Evolutionary conservation across 352 stramenopile genomes (phyloP), one percentile per base, ranked within the genome.

Genomic region (Phytophthora pini): DNA sequence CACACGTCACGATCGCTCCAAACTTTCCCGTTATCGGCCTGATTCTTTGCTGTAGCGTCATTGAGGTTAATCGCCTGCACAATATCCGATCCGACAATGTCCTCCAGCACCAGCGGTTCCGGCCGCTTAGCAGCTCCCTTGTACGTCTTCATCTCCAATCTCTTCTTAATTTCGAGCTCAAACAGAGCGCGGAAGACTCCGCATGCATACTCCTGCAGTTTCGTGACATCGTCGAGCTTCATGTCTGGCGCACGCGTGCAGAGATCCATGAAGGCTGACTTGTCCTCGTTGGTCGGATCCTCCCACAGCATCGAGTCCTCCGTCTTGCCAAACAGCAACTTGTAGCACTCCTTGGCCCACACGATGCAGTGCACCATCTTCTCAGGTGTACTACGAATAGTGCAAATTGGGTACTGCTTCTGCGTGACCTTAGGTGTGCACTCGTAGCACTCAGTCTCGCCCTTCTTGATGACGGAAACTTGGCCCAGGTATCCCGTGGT

Each of bases 331-430:
- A 96, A 96, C 2, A 96, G 67, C 45, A 96, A 70, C 68, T 96
- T 96, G 73, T 93, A 96, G 68, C 84, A 96, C 67, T 96, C 88
- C 51, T 96, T 96, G 38, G 96, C 97, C 98, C 98, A 99, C 27
- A 99, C 98, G 65, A 99, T 99, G 76, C 97, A 99, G 80, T 99
- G 98, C 27, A 99, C 98, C 59, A 98, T 98, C 83, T 99, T 99
- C 73, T 98, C 96, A 0, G 98, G 98, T 13, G 98, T 99, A 44
- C 88, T 97, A 69, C 98, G 92, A 76, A 99, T 99, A 40, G 98
- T 99, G 77, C 98, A 99, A 72, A 99, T 99, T 20, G 98, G 97
- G 77, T 99, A 99, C 26, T 99, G 95, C 71, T 99, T 99, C 60
- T 98, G 57, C 61, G 97, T 84, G 73, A 92, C 88, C 54, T 96